Conservation (phyloP, 495 filamentous ascomycete genomes). For the Wilcoxina mikolae region DNA sequence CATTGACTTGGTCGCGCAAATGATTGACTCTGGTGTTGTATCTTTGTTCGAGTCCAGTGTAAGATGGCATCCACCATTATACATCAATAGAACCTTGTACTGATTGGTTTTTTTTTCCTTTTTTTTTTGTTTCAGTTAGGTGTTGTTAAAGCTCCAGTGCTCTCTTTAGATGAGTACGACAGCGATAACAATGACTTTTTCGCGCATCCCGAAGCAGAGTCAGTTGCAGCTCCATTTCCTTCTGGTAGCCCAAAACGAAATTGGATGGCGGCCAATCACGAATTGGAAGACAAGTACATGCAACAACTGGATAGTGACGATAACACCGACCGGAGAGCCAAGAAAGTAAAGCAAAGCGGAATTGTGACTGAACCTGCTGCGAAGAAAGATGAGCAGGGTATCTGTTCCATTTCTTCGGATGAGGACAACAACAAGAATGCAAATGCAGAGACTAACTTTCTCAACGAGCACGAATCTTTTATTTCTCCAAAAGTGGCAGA, state of each 20-base stretch:
- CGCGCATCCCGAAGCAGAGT: conserved; percentile 28
- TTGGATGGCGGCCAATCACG: conserved; percentile 50
- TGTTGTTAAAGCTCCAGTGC: conserved; percentile 46
- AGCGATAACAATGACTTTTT: conserved; percentile 32
- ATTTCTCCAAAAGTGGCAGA: conserved; percentile 38
- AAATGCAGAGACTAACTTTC: conserved; percentile 7
- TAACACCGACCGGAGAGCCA: conserved; percentile 32
- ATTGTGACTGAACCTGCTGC: conserved; percentile 34
- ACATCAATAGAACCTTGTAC: too few species aligned
- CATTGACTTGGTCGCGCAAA: neutral
- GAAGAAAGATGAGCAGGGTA: conserved; percentile 27
- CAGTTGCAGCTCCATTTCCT: conserved; percentile 25
- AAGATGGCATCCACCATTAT: too few species aligned
- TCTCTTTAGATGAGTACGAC: conserved; percentile 23
- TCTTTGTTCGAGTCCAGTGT: conserved; percentile 73
- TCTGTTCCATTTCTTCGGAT: conserved; percentile 24
- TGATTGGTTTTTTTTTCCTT: neutral
- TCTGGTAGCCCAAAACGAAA: conserved; percentile 59
- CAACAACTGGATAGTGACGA: conserved; percentile 50
- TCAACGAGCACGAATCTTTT: conserved; percentile 41
- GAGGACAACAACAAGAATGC: conserved; percentile 29
- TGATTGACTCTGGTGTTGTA: conserved; percentile 56
- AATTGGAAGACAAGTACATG: conserved; percentile 72
- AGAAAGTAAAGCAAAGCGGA: conserved; percentile 36
- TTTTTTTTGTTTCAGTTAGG: conserved; percentile 40